These are phyloP conservation scores for Hysterangium stoloniferum DNA, from an alignment of 768 basidiomycete species.

Conservation along the genomic window DNA sequence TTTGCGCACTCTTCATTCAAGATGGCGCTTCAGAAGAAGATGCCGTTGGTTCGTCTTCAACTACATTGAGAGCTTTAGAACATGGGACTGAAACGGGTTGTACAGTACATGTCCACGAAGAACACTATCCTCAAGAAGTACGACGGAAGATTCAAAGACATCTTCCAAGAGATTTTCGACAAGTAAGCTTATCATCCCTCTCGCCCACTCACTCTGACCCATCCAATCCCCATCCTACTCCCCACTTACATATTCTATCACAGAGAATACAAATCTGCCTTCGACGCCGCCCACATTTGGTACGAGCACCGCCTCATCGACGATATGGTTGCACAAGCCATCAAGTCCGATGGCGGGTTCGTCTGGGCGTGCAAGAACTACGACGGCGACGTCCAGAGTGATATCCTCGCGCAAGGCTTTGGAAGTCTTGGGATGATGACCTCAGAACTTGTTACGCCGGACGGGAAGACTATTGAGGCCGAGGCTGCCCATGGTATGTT, in stretches of 20 bases:
- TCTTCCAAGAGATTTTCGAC: conserved; percentile 96
- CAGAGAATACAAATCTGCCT: conserved; percentile 62
- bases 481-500: conserved; percentile 89
- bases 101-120: conserved; percentile 93
- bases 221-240: background rate
- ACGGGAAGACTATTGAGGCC: conserved; percentile 85
- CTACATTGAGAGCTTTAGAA: background rate
- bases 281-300: conserved; percentile 66
- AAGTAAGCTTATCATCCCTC: conserved; percentile 28
- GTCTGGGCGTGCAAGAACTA: conserved; percentile 67
- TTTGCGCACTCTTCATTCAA: conserved; percentile 99
- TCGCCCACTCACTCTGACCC: background rate
- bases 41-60: conserved; percentile 24
- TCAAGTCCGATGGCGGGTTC: conserved; percentile 95
- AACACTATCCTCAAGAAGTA: conserved; percentile 97
- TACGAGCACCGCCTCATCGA: conserved; percentile 97
- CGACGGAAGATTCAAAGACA: conserved; percentile 98
- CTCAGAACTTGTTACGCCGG: conserved; percentile 88
- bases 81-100: background rate
- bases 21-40: conserved; percentile 64
- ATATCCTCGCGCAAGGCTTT: conserved; percentile 97
- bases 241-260: background rate
- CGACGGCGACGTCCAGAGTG: conserved; percentile 77
- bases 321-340: conserved; percentile 96
- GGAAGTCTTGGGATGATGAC: conserved; percentile 99